Base-by-base conservation (phyloP, 371 early-diverging fungal genomes). In the Mortierella polycephala region DNA sequence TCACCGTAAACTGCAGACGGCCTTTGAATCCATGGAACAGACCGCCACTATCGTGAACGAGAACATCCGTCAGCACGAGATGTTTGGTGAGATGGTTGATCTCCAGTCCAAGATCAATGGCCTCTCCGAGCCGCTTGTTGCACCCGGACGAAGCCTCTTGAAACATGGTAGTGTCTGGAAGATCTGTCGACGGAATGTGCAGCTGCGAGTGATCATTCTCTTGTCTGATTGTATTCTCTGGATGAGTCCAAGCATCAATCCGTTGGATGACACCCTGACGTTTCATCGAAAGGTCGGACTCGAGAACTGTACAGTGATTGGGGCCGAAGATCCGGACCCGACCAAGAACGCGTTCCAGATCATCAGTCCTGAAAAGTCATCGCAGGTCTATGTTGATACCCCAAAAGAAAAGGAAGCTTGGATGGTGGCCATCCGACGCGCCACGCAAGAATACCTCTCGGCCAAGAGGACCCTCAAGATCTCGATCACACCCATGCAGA, bases 41-140 rank as follows among this genome's bases (percentile, higher is more conserved):
- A 94, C 93, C 30, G 94, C 93, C 7, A 81, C 67, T 8, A 89
- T 89, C 83, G 90, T 93, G 53, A 92, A 94, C 74, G 94, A 92
- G 64, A 90, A 83, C 45, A 89, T 94, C 50, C 86, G 90, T 21
- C 86, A 91, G 64, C 92, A 93, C 68, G 93, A 92, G 66, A 90
- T 88, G 89, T 81, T 87, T 63, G 82, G 82, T 39, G 82, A 88
- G 60, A 91, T 94, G 75, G 55, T 94, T 0, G 83, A 87, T 6
- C 84, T 94, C 30, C 94, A 93, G 72, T 83, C 84, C 54, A 82
- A 84, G 54, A 70, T 94, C 44, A 69, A 84, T 37, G 90, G 87
- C 47, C 76, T 91, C 55, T 65, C 81, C 37, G 87, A 87, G 50
- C 82, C 75, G 41, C 69, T 94, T 21, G 80, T 94, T 3, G 81